Percentiles rank a stretch among this genome's conserved stretches.
Evolutionary conservation across 2,329 filamentous ascomycete genomes (phyloP).

Genomic region (Diaporthe australafricana): DNA sequence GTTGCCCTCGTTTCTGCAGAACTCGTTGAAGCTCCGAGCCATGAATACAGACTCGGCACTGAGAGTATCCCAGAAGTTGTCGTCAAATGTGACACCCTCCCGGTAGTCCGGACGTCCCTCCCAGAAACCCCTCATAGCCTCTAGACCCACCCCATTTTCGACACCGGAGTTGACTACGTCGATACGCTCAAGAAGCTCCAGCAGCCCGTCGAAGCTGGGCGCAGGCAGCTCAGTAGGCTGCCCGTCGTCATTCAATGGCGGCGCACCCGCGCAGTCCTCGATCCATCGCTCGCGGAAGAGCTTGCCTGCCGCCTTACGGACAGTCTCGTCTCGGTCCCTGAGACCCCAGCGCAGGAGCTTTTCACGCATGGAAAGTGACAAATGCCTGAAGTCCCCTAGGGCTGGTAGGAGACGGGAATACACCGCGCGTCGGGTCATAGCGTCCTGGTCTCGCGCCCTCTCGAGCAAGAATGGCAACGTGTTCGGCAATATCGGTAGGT

Average conservation of each 20-base stretch:
- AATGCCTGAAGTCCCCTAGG: constrained; percentile 91
- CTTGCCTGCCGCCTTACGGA: constrained; percentile 89
- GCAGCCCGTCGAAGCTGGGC: constrained; percentile 83
- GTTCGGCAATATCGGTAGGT: constrained; percentile 85
- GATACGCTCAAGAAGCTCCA: constrained; percentile 93
- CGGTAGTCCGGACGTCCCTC: constrained; percentile 87
- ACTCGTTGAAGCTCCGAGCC: constrained; percentile 93
- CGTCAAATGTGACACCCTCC: constrained; percentile 77
- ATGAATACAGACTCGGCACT: constrained; percentile 91
- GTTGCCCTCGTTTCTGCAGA: constrained; percentile 80
- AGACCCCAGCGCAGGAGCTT: constrained; percentile 96
- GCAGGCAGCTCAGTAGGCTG: constrained; percentile 67
- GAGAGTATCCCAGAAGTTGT: constrained; percentile 83
- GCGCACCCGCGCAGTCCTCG: constrained; percentile 85
- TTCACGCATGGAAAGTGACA: constrained; percentile 93
- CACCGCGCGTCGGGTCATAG: constrained; percentile 83
- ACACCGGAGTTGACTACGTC: constrained; percentile 91
- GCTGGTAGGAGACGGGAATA: constrained; percentile 90
- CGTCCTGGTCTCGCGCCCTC: constrained; percentile 88
- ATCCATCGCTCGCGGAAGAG: constrained; percentile 98
- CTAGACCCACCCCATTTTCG: constrained; percentile 89
- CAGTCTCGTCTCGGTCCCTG: constrained; percentile 92
- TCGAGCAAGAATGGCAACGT: constrained; percentile 91
- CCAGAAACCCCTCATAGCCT: constrained; percentile 98
- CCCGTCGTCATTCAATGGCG: constrained; percentile 68